phyloP scores from a whole-genome alignment of 805 yeast genomes.

The Cyberlindnera subsufficiens region DNA sequence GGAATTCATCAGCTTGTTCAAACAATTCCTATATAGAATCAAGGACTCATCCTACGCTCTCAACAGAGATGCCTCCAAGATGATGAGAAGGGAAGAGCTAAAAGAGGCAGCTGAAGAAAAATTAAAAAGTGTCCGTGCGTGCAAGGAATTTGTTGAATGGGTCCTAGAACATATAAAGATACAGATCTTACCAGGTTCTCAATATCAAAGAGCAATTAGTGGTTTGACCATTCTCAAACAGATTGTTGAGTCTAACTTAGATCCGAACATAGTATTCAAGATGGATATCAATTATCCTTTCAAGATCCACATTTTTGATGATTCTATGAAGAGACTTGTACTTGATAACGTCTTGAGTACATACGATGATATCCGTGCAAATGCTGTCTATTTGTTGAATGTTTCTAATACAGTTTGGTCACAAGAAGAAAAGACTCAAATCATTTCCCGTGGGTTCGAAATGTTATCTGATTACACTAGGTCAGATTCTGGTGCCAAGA shows the following conservation, averaged over 20 bases:
- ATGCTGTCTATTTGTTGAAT: slow-evolving; percentile 39
- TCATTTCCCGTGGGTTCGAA: slow-evolving; percentile 24
- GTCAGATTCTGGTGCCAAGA: slow-evolving; percentile 76
- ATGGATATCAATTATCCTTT: slow-evolving; percentile 46
- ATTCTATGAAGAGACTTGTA: slow-evolving; percentile 38
- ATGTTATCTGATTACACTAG: slow-evolving; percentile 45
- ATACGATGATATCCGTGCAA: slow-evolving; percentile 69
- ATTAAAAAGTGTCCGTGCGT: slow-evolving; percentile 24
- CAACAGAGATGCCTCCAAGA: slow-evolving; percentile 43
- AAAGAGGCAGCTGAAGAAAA: slow-evolving; percentile 29
- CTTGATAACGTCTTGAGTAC: slow-evolving; percentile 61
- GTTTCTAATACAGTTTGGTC: slow-evolving; percentile 19
- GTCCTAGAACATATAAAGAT: slow-evolving; percentile 30
- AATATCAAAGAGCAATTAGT: slow-evolving; percentile 47
- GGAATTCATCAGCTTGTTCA: slow-evolving; percentile 54
- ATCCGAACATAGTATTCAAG: slow-evolving; percentile 35
- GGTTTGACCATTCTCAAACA: slow-evolving; percentile 41
- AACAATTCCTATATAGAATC: slow-evolving; percentile 57
- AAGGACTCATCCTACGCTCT: slow-evolving; percentile 63
- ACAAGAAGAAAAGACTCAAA: slow-evolving; percentile 7
- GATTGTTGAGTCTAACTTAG: slow-evolving; percentile 52
- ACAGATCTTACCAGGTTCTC: slow-evolving; percentile 48
- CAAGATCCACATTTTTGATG: slow-evolving; percentile 35
- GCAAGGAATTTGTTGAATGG: slow-evolving; percentile 35
- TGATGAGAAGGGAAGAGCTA: slow-evolving; percentile 32